These are phyloP conservation scores for Panicum miliaceum DNA, from an alignment of 176 grass and related monocot species.

Conservation along the genomic window DNA sequence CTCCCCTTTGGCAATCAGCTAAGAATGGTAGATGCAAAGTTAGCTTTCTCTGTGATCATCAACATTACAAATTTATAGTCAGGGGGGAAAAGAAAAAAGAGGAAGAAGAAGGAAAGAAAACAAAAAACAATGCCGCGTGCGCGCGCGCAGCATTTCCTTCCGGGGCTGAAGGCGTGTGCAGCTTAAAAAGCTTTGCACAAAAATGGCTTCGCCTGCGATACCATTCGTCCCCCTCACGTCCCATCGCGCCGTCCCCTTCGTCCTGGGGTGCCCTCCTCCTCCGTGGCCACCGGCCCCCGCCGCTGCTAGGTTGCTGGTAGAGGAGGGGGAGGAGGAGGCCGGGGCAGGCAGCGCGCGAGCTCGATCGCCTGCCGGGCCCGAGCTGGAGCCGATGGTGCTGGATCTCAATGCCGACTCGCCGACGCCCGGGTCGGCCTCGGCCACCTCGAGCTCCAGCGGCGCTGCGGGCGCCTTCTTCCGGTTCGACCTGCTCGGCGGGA, in stretches of 20 bases:
- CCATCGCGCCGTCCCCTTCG: conserved; percentile 38
- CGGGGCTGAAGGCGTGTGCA: not conserved
- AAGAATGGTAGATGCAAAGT: too few species aligned
- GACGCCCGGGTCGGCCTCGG: conserved; percentile 36
- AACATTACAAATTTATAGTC: too few species aligned
- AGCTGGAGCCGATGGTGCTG: conserved; percentile 55
- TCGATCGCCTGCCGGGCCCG: not conserved
- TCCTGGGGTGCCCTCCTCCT: not conserved
- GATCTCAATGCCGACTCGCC: conserved; percentile 87
- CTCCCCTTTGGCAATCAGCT: not conserved
- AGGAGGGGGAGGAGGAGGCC: not conserved
- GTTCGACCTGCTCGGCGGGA: conserved; percentile 53
- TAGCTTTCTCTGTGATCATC: too few species aligned
- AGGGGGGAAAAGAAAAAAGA: too few species aligned
- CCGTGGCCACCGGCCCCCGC: not conserved
- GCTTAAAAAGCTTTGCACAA: conserved; percentile 36
- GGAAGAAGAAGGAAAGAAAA: not conserved
- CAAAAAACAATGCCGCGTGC: not conserved
- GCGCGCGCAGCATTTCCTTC: conserved; percentile 22
- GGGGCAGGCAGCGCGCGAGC: not conserved
- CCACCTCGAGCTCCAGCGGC: conserved; percentile 45
- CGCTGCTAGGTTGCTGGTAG: not conserved
- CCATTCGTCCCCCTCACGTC: conserved; percentile 55
- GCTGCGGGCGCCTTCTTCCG: conserved; percentile 15
- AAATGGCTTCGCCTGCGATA: conserved; percentile 41